phyloP scores from a whole-genome alignment of 768 basidiomycete genomes.

The Crepidotus variabilis region DNA sequence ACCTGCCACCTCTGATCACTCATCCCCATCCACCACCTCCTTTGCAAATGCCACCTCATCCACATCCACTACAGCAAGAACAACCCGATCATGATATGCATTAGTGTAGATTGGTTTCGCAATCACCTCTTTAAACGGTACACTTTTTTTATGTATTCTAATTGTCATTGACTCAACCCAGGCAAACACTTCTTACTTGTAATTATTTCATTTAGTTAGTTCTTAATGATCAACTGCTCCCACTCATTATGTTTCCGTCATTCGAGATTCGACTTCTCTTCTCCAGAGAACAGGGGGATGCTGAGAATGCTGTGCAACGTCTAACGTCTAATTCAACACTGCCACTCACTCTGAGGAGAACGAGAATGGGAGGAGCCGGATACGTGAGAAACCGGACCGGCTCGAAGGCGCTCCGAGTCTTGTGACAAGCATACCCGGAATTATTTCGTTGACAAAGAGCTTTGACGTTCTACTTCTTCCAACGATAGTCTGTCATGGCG shows the following conservation, averaged over 20 bases:
- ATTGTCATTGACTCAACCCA: not conserved
- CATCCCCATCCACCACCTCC: slow-evolving; percentile 2
- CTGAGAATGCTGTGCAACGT: not conserved
- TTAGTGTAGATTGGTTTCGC: not conserved
- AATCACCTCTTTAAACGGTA: not conserved
- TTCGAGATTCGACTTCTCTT: not conserved
- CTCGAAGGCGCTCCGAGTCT: not conserved
- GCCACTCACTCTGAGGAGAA: not conserved
- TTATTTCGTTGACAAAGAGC: not conserved
- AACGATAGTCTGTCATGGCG: slow-evolving; percentile 46
- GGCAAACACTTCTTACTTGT: not conserved
- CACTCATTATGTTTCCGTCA: not conserved
- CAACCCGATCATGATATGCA: not conserved
- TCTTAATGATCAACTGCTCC: not conserved
- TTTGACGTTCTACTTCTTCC: not conserved
- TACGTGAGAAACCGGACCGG: not conserved
- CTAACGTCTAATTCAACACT: not conserved
- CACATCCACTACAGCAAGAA: not conserved
- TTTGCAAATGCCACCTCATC: slow-evolving; percentile 2
- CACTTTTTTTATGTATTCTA: not conserved
- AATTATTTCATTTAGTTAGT: not conserved
- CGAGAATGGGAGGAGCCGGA: not conserved
- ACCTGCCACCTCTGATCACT: slow-evolving; percentile 4
- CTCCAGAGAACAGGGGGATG: not conserved
- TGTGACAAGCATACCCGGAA: not conserved